phyloP scores from a whole-genome alignment of 2,329 filamentous ascomycete species.

The Laburnicola sp. region DNA sequence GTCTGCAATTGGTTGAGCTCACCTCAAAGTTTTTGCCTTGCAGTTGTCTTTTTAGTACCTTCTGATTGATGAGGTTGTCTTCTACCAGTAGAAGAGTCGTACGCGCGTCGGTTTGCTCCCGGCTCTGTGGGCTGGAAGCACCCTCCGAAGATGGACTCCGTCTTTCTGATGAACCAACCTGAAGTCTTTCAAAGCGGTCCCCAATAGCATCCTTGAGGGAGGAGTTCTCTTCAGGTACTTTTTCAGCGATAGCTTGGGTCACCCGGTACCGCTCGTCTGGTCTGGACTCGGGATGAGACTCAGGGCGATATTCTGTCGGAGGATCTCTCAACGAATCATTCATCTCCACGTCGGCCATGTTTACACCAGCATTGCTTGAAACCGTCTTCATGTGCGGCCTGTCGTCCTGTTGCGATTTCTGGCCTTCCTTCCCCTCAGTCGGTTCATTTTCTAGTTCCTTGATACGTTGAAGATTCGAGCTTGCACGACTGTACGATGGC shows the following conservation, averaged over 20 bases:
- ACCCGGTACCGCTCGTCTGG: conserved; percentile 28
- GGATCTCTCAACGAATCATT: conserved; percentile 34
- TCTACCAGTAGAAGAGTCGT: conserved; percentile 50
- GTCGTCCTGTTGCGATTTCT: conserved; percentile 4
- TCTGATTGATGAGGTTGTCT: conserved; percentile 55
- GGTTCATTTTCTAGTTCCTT: conserved; percentile 26
- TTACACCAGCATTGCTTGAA: conserved; percentile 25
- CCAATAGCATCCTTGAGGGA: conserved; percentile 10
- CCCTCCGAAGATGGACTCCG: conserved; percentile 25
- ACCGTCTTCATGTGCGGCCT: conserved; percentile 15
- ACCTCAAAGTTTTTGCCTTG: conserved; percentile 50
- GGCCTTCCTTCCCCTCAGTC: background rate
- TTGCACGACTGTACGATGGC: conserved; percentile 32
- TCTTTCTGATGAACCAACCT: conserved; percentile 30
- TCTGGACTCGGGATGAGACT: conserved; percentile 30
- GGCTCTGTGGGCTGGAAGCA: conserved; percentile 24
- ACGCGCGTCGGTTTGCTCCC: conserved; percentile 19
- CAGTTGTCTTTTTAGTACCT: conserved; percentile 54
- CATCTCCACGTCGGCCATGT: conserved; percentile 19
- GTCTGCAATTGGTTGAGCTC: background rate
- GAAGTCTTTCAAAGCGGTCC: conserved; percentile 17
- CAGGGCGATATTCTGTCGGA: conserved; percentile 33
- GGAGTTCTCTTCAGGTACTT: conserved; percentile 13
- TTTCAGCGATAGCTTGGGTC: conserved; percentile 22
- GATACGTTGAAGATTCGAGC: conserved; percentile 32